phyloP scores from a whole-genome alignment of 176 grass and related monocot genomes.

The Chloris gayana region DNA sequence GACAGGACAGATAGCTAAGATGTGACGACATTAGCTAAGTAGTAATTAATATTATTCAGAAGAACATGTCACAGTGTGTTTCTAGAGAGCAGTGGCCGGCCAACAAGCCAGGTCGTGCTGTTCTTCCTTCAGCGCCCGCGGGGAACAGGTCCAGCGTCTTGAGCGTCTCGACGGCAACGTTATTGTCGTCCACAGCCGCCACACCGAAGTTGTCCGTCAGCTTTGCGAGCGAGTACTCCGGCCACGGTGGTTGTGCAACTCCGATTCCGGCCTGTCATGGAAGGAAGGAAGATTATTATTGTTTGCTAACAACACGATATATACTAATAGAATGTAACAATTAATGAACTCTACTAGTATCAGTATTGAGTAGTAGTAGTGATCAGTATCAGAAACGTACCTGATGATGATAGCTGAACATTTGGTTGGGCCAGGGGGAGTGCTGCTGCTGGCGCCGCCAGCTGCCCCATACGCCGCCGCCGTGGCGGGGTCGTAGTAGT shows the following conservation, averaged over 20 bases:
- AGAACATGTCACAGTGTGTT: neutral
- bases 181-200: slow-evolving; percentile 8
- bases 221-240: slow-evolving; percentile 42
- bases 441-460: slow-evolving; percentile 1
- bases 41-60: too few relatives aligned
- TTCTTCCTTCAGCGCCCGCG: slow-evolving; percentile 63
- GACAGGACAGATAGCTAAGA: neutral
- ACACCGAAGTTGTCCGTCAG: slow-evolving; percentile 54
- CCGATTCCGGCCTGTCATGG: slow-evolving; percentile 13
- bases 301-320: neutral
- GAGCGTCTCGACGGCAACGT: slow-evolving; percentile 28
- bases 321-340: too few relatives aligned
- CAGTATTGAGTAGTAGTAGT: too few relatives aligned
- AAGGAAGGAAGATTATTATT: neutral
- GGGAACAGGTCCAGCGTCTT: slow-evolving; percentile 98
- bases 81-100: too few relatives aligned
- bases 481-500: slow-evolving; percentile 31
- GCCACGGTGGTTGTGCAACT: neutral
- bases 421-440: slow-evolving; percentile 12
- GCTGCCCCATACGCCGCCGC: neutral
- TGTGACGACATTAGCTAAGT: fast-evolving
- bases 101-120: slow-evolving; percentile 48
- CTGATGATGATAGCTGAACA: slow-evolving; percentile 10
- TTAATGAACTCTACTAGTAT: too few relatives aligned
- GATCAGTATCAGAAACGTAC: too few relatives aligned